Evolutionary conservation across 2,329 filamentous ascomycete species (phyloP).

Genomic region (Rachicladosporium sp.): DNA sequence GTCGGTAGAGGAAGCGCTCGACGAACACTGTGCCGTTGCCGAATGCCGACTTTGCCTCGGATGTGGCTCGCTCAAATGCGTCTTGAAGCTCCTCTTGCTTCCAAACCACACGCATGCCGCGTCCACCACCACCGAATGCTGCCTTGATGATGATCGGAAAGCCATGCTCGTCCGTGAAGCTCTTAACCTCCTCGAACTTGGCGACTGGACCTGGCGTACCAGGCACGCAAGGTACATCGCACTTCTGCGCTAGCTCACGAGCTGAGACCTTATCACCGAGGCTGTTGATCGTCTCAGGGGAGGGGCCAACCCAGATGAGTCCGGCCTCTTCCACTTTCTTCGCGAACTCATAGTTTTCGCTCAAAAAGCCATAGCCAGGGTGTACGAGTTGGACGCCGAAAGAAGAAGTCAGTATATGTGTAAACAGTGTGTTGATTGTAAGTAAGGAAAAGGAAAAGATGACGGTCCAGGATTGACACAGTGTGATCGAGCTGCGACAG

Average conservation of each 20-base stretch:
- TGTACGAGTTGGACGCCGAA: constrained; percentile 87
- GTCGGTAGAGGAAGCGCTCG: constrained; percentile 94
- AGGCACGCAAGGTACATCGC: constrained; percentile 83
- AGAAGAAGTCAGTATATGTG: no score
- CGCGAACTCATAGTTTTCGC: constrained; percentile 93
- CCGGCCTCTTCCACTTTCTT: constrained; percentile 90
- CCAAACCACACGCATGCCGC: constrained; percentile 97
- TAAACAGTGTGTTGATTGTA: no score
- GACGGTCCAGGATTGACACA: no score
- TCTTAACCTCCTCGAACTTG: constrained; percentile 80
- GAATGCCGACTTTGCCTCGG: constrained; percentile 93
- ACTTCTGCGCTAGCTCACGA: constrained; percentile 72
- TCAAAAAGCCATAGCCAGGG: constrained; percentile 94
- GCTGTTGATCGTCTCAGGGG: constrained; percentile 77
- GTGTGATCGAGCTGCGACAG: no score
- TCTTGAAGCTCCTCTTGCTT: constrained; percentile 72
- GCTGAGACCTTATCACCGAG: constrained; percentile 98
- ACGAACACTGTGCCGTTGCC: constrained; percentile 98
- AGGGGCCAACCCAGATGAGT: constrained; percentile 81
- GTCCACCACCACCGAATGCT: constrained; percentile 90
- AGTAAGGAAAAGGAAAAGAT: no score
- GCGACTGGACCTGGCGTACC: constrained; percentile 83
- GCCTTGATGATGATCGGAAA: constrained; percentile 99
- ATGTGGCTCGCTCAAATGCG: constrained; percentile 86
- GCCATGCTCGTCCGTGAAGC: constrained; percentile 89